These are phyloP conservation scores for Kitagawia praeruptora DNA, from an alignment of 129 eudicot species.

Conservation along the genomic window DNA sequence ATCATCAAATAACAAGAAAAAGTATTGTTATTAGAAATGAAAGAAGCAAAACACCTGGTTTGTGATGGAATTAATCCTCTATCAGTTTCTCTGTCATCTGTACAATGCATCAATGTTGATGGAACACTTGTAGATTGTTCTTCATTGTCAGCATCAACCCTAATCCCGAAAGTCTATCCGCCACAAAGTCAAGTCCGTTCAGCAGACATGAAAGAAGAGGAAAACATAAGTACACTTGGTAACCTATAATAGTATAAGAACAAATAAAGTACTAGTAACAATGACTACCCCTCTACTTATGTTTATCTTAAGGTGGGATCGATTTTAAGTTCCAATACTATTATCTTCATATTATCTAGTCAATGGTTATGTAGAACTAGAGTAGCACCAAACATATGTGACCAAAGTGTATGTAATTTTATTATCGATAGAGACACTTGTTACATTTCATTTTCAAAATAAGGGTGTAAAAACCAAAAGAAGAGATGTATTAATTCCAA, in stretches of 20 bases:
- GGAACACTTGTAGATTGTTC: slow-evolving; percentile 26
- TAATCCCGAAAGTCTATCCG: slow-evolving; percentile 38
- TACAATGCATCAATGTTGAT: slow-evolving; percentile 13
- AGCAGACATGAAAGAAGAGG: slow-evolving; percentile 12
- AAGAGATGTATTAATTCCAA: background rate
- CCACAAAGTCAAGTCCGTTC: slow-evolving; percentile 9
- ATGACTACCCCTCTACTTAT: background rate
- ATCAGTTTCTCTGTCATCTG: slow-evolving; percentile 4
- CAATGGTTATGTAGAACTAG: background rate
- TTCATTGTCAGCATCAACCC: slow-evolving; percentile 42
- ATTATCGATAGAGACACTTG: background rate
- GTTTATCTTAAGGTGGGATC: background rate
- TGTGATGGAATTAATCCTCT: slow-evolving; percentile 25
- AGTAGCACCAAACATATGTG: background rate
- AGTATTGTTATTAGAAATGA: background rate
- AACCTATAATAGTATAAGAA: background rate
- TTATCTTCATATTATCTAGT: background rate
- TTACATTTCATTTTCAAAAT: background rate
- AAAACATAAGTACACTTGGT: background rate
- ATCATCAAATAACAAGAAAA: slow-evolving; percentile 9
- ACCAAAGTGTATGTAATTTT: background rate
- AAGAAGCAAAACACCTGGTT: slow-evolving; percentile 28
- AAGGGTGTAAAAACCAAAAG: background rate
- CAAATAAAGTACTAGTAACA: background rate
- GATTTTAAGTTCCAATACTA: background rate